A percentile compares a stretch with the other conserved stretches of the same genome.
Conservation (phyloP, 1,284 basidiomycete species). For the Cryptococcus wingfieldii region DNA sequence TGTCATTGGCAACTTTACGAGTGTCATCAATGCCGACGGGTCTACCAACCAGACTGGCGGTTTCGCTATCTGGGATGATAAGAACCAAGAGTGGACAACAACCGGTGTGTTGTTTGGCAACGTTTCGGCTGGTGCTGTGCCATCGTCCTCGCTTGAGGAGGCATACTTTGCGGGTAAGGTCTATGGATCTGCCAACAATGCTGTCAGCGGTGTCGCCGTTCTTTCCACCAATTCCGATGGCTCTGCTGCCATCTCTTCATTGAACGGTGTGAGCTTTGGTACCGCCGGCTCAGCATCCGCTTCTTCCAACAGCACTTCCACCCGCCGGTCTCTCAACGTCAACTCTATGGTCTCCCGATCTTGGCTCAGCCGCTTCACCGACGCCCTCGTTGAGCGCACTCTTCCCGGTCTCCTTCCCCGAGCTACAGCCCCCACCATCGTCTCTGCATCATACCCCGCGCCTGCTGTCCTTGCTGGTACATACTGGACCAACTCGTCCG, state of each 20-base stretch:
- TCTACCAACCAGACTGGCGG: conserved; percentile 57
- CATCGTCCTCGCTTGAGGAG: conserved; percentile 28
- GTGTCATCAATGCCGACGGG: conserved; percentile 50
- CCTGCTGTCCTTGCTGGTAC: conserved; percentile 79
- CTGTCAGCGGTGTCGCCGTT: conserved; percentile 49
- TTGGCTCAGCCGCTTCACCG: conserved; percentile 34
- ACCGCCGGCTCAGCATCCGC: conserved; percentile 21
- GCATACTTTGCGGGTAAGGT: conserved; percentile 51
- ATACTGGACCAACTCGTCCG: conserved; percentile 81
- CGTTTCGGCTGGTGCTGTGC: conserved; percentile 63
- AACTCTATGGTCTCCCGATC: conserved; percentile 53
- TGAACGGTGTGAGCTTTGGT: conserved; percentile 33
- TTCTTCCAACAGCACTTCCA: conserved; percentile 21
- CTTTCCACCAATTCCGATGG: conserved; percentile 43
- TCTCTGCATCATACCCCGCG: conserved; percentile 57
- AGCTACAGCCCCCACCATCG: conserved; percentile 49
- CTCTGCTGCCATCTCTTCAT: conserved; percentile 24
- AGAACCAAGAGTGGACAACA: conserved; percentile 59
- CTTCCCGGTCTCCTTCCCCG: conserved; percentile 48
- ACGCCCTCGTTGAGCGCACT: conserved; percentile 25
- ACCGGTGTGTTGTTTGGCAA: conserved; percentile 70
- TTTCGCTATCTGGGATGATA: conserved; percentile 72
- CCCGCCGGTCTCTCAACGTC: conserved; percentile 50
- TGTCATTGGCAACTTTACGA: conserved; percentile 72
- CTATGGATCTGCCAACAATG: conserved; percentile 43